These are phyloP conservation scores for Prunus mira DNA, from an alignment of 306 rosid genomes.

Conservation along the genomic window DNA sequence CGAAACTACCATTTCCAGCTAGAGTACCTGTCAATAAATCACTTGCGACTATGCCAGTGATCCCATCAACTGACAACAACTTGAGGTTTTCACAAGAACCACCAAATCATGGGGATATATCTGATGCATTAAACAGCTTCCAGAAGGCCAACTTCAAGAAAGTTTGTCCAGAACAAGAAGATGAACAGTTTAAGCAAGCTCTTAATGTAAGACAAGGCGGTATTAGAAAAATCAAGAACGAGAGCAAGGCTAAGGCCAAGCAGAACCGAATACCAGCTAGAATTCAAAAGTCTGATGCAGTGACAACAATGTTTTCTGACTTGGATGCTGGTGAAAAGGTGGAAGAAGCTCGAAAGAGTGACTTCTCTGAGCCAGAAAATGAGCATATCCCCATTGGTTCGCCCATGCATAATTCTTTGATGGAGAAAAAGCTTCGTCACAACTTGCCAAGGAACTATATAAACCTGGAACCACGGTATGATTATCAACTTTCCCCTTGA, in stretches of 20 bases:
- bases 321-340: conserved; percentile 38
- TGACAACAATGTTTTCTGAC: conserved; percentile 42
- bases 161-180: conserved; percentile 62
- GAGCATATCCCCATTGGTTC: conserved; percentile 45
- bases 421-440: conserved; percentile 43
- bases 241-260: conserved; percentile 59
- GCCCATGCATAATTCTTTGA: conserved; percentile 40
- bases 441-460: conserved; percentile 63
- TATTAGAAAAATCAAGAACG: conserved; percentile 55
- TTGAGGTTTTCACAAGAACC: conserved; percentile 47
- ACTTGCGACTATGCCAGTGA: conserved; percentile 35
- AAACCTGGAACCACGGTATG: conserved; percentile 76
- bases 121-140: conserved; percentile 40
- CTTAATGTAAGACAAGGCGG: conserved; percentile 60
- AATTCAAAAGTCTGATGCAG: conserved; percentile 50
- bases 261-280: conserved; percentile 56
- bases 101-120: conserved; percentile 38
- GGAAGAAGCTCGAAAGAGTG: conserved; percentile 53
- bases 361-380: conserved; percentile 69
- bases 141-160: conserved; percentile 56
- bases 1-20: conserved; percentile 53
- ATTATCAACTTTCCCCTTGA: conserved; percentile 5
- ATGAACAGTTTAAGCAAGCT: conserved; percentile 64
- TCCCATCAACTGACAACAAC: conserved; percentile 23
- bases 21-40: conserved; percentile 64